phyloP scores from a whole-genome alignment of 768 basidiomycete species.

The Hygrophoropsis aurantiaca region DNA sequence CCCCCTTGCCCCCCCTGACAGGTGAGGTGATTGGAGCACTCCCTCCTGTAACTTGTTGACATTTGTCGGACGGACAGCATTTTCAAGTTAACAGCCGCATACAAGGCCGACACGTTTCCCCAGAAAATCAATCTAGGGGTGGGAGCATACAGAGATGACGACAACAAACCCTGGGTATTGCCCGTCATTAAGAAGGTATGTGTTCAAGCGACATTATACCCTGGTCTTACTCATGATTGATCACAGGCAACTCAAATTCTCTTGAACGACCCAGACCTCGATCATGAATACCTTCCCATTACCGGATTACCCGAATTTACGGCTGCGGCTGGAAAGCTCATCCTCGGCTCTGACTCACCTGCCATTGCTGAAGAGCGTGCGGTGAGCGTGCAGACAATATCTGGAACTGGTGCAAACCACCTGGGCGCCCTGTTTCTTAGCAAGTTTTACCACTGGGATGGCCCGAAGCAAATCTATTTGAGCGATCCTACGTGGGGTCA shows the following conservation, averaged over 20 bases:
- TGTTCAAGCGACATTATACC: slow-evolving; percentile 3
- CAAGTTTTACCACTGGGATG: slow-evolving; percentile 72
- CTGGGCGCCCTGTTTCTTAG: slow-evolving; percentile 86
- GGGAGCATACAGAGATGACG: slow-evolving; percentile 88
- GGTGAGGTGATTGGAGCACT: slow-evolving; percentile 38
- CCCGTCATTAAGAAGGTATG: slow-evolving; percentile 86
- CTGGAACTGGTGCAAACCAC: slow-evolving; percentile 95
- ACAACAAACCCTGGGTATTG: slow-evolving; percentile 88
- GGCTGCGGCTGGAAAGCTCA: slow-evolving; percentile 75
- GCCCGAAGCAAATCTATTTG: slow-evolving; percentile 71
- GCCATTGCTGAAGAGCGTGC: slow-evolving; percentile 72
- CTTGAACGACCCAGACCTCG: slow-evolving; percentile 66
- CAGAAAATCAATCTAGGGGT: slow-evolving; percentile 91
- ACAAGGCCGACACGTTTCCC: slow-evolving; percentile 73
- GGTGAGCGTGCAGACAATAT: slow-evolving; percentile 87
- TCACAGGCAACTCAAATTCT: slow-evolving; percentile 71
- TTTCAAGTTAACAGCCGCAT: slow-evolving; percentile 87
- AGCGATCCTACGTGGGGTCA: slow-evolving; percentile 95
- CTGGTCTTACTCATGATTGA: neutral
- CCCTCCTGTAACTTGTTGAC: neutral
- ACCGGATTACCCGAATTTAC: slow-evolving; percentile 85
- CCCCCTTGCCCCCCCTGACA: slow-evolving; percentile 83
- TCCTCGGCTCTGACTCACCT: slow-evolving; percentile 71
- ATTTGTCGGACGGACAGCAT: slow-evolving; percentile 51
- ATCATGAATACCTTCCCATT: slow-evolving; percentile 93